These are phyloP conservation scores for Vachellia collinsii DNA, from an alignment of 306 rosid genomes.

Conservation along the genomic window DNA sequence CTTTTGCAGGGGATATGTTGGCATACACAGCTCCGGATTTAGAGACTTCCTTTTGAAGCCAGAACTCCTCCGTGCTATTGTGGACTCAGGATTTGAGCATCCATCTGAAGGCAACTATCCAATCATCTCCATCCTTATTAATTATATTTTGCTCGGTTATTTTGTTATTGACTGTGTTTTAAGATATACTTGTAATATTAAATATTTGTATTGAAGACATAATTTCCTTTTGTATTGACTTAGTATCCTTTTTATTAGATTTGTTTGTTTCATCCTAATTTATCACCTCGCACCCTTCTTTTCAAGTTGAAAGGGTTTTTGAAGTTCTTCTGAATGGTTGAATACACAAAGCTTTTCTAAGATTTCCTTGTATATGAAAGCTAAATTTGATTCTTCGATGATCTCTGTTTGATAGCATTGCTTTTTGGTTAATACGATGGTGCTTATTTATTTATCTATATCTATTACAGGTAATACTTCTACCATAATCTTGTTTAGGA, in stretches of 20 bases:
- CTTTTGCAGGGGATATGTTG: slow-evolving; percentile 70
- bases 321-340: not conserved
- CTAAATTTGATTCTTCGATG: not conserved
- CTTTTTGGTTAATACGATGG: not conserved
- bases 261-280: not conserved
- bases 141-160: not conserved
- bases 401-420: slow-evolving; percentile 1
- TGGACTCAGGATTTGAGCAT: slow-evolving; percentile 87
- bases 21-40: slow-evolving; percentile 85
- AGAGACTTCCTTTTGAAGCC: slow-evolving; percentile 88
- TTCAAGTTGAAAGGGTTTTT: not conserved
- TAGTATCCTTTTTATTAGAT: not conserved
- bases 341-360: too few relatives aligned
- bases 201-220: not conserved
- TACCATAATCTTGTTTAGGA: slow-evolving; percentile 59
- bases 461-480: slow-evolving; percentile 63
- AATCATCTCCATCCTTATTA: not conserved
- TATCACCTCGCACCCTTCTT: not conserved
- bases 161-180: not conserved
- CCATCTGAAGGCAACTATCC: slow-evolving; percentile 73
- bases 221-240: not conserved
- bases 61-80: slow-evolving; percentile 81
- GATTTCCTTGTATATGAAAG: not conserved
- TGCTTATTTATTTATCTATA: slow-evolving; percentile 10
- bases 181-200: not conserved